Conservation (phyloP, 345 rosid species). For the Acer yangbiense region DNA sequence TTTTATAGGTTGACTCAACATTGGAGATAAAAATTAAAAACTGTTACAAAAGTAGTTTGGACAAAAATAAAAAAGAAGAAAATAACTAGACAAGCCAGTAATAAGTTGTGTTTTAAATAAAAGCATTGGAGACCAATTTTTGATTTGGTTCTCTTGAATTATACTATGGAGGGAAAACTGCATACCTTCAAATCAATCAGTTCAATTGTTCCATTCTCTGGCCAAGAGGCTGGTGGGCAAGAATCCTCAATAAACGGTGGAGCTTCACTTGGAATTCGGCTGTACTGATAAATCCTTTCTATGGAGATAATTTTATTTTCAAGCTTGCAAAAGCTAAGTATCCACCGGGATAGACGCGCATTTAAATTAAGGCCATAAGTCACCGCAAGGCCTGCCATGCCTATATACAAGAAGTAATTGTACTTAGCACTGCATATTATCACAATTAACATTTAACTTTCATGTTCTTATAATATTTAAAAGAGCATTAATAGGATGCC, state of each 20-base stretch:
- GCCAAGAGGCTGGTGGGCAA: conserved; percentile 84
- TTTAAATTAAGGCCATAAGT: conserved; percentile 98
- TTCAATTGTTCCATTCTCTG: conserved; percentile 79
- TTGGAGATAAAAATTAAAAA: too few relatives aligned
- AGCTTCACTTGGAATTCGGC: conserved; percentile 85
- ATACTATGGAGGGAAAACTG: neutral
- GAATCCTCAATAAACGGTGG: conserved; percentile 64
- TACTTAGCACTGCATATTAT: conserved; percentile 19
- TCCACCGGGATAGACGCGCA: conserved; percentile 97
- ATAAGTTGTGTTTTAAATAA: too few relatives aligned
- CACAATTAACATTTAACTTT: neutral
- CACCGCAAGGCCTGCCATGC: conserved; percentile 99
- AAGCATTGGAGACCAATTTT: too few relatives aligned
- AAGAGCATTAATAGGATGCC: neutral
- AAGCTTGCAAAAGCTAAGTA: conserved; percentile 99
- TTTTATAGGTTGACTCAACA: too few relatives aligned
- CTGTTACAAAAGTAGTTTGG: too few relatives aligned
- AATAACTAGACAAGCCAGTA: too few relatives aligned
- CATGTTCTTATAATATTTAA: neutral
- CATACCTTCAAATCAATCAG: conserved; percentile 85
- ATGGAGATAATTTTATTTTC: conserved; percentile 98
- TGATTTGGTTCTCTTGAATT: too few relatives aligned
- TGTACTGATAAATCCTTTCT: conserved; percentile 95
- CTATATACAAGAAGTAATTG: conserved; percentile 43
- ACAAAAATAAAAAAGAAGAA: too few relatives aligned